A percentile compares a stretch with the other conserved stretches of the same genome.
Conservation (phyloP, 768 basidiomycete species). For the Pleurotus tuoliensis region DNA sequence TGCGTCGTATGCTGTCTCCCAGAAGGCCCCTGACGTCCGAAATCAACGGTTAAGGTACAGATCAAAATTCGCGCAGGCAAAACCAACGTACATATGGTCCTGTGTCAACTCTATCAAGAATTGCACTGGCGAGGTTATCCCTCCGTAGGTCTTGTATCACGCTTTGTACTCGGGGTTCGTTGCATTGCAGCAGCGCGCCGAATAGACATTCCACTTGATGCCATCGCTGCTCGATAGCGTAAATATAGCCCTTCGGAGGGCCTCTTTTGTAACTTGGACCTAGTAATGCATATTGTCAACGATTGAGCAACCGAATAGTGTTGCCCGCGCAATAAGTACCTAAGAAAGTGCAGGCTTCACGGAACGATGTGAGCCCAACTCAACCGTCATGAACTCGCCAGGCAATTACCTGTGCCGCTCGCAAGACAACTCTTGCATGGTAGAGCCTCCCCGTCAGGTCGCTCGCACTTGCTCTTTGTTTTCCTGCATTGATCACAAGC, state of each 20-base stretch:
- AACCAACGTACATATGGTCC: conserved; percentile 66
- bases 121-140: conserved; percentile 75
- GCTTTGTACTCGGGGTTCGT: conserved; percentile 58
- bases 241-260: conserved; percentile 87
- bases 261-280: conserved; percentile 82
- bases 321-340: conserved; percentile 27
- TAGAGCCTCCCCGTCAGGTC: conserved; percentile 38
- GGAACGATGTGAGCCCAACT: background rate
- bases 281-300: conserved; percentile 19
- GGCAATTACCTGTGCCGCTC: conserved; percentile 43
- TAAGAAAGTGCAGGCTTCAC: conserved; percentile 61
- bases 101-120: conserved; percentile 70
- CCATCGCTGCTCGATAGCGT: conserved; percentile 88
- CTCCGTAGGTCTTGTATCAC: conserved; percentile 61
- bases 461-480: conserved; percentile 85
- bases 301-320: background rate
- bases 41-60: conserved; percentile 6
- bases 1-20: conserved; percentile 59
- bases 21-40: conserved; percentile 51
- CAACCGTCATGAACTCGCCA: background rate
- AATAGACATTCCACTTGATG: conserved; percentile 91
- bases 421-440: conserved; percentile 63
- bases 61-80: background rate
- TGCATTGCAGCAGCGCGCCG: conserved; percentile 73
- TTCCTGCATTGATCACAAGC: conserved; percentile 88